Conservation (phyloP, 2,329 filamentous ascomycete species). For the Cyphellophora europaea region DNA sequence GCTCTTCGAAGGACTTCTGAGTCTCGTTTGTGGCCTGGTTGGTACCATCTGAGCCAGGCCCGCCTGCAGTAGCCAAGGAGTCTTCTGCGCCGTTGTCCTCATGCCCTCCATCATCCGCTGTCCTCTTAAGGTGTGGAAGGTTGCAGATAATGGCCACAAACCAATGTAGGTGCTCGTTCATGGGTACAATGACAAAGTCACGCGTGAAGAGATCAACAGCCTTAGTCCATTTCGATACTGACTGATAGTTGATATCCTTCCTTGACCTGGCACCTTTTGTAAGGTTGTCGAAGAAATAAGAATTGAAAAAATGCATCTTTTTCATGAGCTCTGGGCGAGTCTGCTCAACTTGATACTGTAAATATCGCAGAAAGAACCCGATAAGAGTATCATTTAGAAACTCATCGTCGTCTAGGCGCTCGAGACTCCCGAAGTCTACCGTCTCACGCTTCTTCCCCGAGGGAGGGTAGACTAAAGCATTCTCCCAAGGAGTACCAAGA, state of each 20-base stretch:
- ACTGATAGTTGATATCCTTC: slow-evolving; percentile 68
- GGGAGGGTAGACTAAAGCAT: slow-evolving; percentile 34
- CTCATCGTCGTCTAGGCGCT: slow-evolving; percentile 69
- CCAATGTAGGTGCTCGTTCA: slow-evolving; percentile 85
- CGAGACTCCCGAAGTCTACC: slow-evolving; percentile 41
- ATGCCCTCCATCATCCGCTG: slow-evolving; percentile 15
- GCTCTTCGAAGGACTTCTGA: slow-evolving; percentile 9
- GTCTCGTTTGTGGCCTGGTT: slow-evolving; percentile 8
- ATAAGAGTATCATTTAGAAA: slow-evolving; percentile 92
- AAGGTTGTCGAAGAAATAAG: slow-evolving; percentile 72
- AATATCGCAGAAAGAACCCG: slow-evolving; percentile 71
- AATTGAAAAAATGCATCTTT: slow-evolving; percentile 81
- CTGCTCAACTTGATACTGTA: slow-evolving; percentile 52
- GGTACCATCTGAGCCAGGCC: no score
- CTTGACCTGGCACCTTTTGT: slow-evolving; percentile 48
- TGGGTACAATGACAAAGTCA: slow-evolving; percentile 84
- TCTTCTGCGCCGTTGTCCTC: slow-evolving; percentile 2
- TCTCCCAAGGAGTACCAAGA: slow-evolving; percentile 21
- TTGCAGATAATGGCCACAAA: slow-evolving; percentile 95
- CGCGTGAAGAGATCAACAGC: slow-evolving; percentile 75
- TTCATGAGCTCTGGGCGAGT: slow-evolving; percentile 47
- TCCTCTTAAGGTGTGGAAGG: slow-evolving; percentile 51
- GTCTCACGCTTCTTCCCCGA: slow-evolving; percentile 37
- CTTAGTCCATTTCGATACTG: slow-evolving; percentile 79
- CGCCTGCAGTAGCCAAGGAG: no score